These are phyloP conservation scores for Fraxinus platypoda DNA, from an alignment of 305 asterid genomes.

Conservation along the genomic window DNA sequence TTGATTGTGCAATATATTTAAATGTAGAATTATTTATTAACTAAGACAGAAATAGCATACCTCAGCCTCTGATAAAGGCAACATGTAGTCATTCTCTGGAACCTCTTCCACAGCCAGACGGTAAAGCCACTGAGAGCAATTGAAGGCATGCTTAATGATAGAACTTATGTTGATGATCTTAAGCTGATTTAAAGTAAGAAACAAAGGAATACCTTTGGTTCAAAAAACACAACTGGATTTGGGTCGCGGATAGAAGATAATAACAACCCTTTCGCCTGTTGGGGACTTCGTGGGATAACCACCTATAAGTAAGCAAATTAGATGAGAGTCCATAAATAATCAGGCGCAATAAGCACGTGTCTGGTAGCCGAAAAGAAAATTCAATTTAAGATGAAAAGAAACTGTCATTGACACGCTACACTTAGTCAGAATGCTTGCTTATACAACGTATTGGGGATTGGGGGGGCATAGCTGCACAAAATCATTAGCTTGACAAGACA, in stretches of 20 bases:
- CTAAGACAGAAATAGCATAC: conserved; percentile 37
- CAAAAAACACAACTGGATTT: conserved; percentile 88
- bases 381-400: conserved; percentile 10
- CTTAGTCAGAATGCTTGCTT: background rate
- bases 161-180: background rate
- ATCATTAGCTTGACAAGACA: background rate
- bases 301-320: conserved; percentile 45
- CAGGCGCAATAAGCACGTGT: background rate
- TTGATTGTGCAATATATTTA: conserved; percentile 17
- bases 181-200: conserved; percentile 6
- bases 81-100: conserved; percentile 79
- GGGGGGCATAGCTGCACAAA: background rate
- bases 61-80: conserved; percentile 94
- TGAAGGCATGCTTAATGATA: background rate
- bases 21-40: conserved; percentile 4
- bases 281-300: conserved; percentile 94
- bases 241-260: conserved; percentile 86
- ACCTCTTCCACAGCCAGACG: conserved; percentile 96
- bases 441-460: background rate
- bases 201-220: conserved; percentile 67
- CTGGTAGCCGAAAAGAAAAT: background rate
- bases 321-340: conserved; percentile 15
- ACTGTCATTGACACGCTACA: background rate
- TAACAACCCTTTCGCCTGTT: conserved; percentile 84
- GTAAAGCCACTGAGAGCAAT: conserved; percentile 76